Base-by-base conservation (phyloP, 257 asterid species). In the Nicotiana tomentosiformis region DNA sequence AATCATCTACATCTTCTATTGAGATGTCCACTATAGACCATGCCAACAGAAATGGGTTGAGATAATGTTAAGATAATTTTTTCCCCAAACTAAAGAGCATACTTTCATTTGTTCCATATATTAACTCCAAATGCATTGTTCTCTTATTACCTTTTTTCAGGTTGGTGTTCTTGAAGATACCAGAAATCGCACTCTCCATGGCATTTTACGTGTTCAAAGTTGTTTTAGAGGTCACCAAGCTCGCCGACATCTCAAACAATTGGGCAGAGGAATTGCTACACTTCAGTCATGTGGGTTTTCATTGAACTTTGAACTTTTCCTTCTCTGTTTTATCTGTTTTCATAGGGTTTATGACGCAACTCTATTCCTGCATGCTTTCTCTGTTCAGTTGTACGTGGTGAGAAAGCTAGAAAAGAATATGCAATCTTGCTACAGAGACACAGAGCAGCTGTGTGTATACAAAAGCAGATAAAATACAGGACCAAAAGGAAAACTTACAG, bases 171-270 rank as follows among this genome's bases (percentile, higher is more conserved):
- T 96, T 78, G 99, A 96, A 88, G 99, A 96, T 87, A 96, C 97
- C 82, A 90, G 99, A 88, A 96, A 93, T 83, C 95, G 90, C 72
- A 96, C 98, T 16, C 97, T 96, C 77, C 97, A 90, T 87, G 99
- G 97, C 77, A 90, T 94, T 84, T 88, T 94, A 84, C 97, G 97
- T 53, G 98, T 96, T 72, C 99, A 96, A 90, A 96, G 97, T 86
- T 96, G 95, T 90, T 96, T 96, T 82, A 92, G 99, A 91, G 98
- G 99, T 85, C 96, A 94, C 87, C 91, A 88, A 90, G 96, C 98
- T 85, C 98, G 99, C 14, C 78, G 92, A 85, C 83, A 86, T 62
- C 80, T 91, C 35, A 90, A 84, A 90, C 88, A 91, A 81, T 85
- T 90, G 56, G 89, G 72, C 87, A 89, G 87, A 84, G 97, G 97